Evolutionary conservation across 495 filamentous ascomycete genomes (phyloP).

Genomic region (Penicillium manginii): DNA sequence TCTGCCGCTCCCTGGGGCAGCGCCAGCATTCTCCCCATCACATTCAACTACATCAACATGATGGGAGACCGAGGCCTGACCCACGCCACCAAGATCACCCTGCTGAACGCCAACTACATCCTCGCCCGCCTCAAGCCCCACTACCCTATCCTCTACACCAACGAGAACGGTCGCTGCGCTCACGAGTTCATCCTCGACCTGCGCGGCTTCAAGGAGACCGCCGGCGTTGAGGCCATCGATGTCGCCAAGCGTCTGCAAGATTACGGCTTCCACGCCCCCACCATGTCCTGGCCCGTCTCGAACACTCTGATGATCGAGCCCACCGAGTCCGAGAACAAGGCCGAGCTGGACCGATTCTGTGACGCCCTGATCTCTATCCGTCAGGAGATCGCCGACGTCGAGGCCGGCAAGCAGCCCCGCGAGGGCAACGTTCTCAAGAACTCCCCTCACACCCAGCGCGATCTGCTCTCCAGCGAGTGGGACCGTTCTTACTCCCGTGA

Average conservation of each 20-base stretch:
- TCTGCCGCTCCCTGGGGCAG: conserved; percentile 89
- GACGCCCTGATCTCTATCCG: conserved; percentile 91
- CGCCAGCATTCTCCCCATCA: conserved; percentile 93
- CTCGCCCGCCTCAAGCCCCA: conserved; percentile 86
- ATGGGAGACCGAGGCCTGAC: conserved; percentile 92
- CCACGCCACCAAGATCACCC: conserved; percentile 91
- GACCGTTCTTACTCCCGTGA: conserved; percentile 77
- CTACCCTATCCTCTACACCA: conserved; percentile 92
- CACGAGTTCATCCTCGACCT: conserved; percentile 99
- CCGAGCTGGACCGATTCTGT: conserved; percentile 93
- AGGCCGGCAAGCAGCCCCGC: conserved; percentile 75
- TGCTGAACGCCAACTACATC: conserved; percentile 98
- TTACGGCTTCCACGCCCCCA: conserved; percentile 97
- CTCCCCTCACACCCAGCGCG: conserved; percentile 84
- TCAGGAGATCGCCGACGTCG: conserved; percentile 81
- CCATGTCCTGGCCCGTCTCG: conserved; percentile 96
- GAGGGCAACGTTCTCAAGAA: conserved; percentile 92
- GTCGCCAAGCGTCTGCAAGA: conserved; percentile 98
- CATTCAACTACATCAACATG: conserved; percentile 97
- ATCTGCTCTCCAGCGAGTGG: conserved; percentile 74
- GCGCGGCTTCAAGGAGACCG: conserved; percentile 80
- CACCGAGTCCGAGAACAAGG: conserved; percentile 91
- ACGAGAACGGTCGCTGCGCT: conserved; percentile 82
- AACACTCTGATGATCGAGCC: conserved; percentile 99
- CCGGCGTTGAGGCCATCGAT: conserved; percentile 92